Percentiles rank a stretch among this genome's conserved stretches.
Evolutionary conservation across 805 yeast species (phyloP).

Genomic region (Metschnikowia aberdeeniae): DNA sequence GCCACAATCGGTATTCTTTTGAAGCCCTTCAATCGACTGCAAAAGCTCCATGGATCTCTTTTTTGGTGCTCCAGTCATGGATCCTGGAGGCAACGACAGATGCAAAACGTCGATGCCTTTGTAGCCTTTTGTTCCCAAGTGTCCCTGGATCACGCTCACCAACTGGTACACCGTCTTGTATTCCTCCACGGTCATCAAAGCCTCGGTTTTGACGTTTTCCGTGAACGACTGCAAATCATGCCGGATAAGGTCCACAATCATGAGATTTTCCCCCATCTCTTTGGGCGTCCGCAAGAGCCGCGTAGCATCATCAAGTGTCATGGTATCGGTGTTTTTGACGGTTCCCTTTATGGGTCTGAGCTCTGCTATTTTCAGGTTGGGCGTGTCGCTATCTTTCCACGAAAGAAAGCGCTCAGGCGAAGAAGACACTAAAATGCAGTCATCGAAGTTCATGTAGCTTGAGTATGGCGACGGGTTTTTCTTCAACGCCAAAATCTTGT

Average conservation of each 20-base stretch:
- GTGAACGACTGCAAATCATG: constrained; percentile 79
- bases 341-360: constrained; percentile 97
- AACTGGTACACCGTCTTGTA: constrained; percentile 87
- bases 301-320: constrained; percentile 57
- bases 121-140: constrained; percentile 35
- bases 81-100: constrained; percentile 90
- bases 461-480: constrained; percentile 93
- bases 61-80: constrained; percentile 99
- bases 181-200: constrained; percentile 89
- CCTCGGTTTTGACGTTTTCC: constrained; percentile 62
- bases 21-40: constrained; percentile 50
- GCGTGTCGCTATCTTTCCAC: constrained; percentile 52
- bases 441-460: constrained; percentile 67
- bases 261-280: constrained; percentile 91
- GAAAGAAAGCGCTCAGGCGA: constrained; percentile 92
- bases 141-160: constrained; percentile 83
- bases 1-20: constrained; percentile 30
- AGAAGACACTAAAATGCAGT: constrained; percentile 67
- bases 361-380: constrained; percentile 49
- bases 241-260: constrained; percentile 94
- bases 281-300: constrained; percentile 73
- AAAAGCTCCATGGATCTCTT: constrained; percentile 84
- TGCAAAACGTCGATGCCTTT: constrained; percentile 76
- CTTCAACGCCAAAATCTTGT: constrained; percentile 57
- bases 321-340: constrained; percentile 58